A percentile compares a stretch with the other conserved stretches of the same genome.
Conservation (phyloP, 805 yeast species). For the Scheffersomyces spartinae region DNA sequence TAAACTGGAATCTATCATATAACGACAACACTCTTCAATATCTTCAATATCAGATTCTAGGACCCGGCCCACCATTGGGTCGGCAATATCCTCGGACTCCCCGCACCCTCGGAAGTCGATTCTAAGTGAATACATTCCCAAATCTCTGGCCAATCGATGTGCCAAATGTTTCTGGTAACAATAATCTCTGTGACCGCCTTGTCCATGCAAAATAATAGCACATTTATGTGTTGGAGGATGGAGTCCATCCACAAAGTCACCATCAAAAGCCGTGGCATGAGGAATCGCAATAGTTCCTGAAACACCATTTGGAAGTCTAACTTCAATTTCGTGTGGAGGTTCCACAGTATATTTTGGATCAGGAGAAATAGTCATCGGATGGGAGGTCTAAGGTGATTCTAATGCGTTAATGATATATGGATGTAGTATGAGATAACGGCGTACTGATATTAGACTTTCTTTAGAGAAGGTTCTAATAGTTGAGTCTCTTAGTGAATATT, state of each 20-base stretch:
- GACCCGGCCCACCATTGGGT: constrained; percentile 37
- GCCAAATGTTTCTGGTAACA: constrained; percentile 62
- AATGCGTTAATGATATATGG: too few species aligned
- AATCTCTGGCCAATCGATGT: constrained; percentile 38
- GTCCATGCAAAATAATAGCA: constrained; percentile 71
- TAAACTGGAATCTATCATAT: constrained; percentile 12
- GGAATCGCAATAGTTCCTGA: constrained; percentile 29
- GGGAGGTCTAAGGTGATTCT: too few species aligned
- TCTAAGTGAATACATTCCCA: constrained; percentile 58
- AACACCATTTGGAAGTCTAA: constrained; percentile 20
- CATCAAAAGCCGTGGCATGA: constrained; percentile 14
- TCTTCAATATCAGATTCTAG: constrained; percentile 61
- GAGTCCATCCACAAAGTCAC: constrained; percentile 12
- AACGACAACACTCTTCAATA: constrained; percentile 31
- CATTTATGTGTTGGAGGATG: constrained; percentile 36
- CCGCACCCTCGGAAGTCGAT: constrained; percentile 88
- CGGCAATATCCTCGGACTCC: constrained; percentile 43
- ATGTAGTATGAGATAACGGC: too few species aligned
- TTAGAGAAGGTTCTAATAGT: too few species aligned
- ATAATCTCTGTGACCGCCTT: constrained; percentile 74
- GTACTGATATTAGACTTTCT: too few species aligned
- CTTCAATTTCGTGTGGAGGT: constrained; percentile 23
- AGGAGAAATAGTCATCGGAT: neutral
- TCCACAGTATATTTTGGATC: neutral
- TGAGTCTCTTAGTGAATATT: too few species aligned